Percentiles rank a stretch among this genome's conserved stretches.
Conservation (phyloP, 805 yeast species). For the Starmera amethionina region DNA sequence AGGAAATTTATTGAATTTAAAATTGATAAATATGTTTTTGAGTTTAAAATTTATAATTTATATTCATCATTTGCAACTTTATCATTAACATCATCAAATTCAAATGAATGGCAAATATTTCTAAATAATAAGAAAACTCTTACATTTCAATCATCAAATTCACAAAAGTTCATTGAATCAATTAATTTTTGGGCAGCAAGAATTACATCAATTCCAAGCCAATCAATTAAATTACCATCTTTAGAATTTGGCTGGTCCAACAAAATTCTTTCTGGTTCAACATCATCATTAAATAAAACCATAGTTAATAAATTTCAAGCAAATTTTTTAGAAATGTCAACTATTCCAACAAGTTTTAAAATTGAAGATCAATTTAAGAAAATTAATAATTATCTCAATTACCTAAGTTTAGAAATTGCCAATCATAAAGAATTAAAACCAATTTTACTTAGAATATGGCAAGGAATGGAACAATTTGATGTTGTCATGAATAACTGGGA, state of each 20-base stretch:
- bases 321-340: conserved; percentile 17
- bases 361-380: conserved; percentile 26
- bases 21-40: conserved; percentile 11
- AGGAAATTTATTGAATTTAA: conserved; percentile 11
- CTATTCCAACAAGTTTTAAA: neutral
- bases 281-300: conserved; percentile 4
- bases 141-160: no score
- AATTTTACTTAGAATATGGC: conserved; percentile 27
- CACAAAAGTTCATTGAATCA: conserved; percentile 52
- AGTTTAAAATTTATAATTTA: conserved; percentile 13
- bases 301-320: conserved; percentile 13
- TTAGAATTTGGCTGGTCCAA: conserved; percentile 48
- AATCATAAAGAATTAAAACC: conserved; percentile 33
- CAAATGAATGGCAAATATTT: no score
- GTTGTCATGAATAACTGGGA: conserved; percentile 32
- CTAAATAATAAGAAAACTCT: no score
- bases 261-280: no score
- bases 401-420: conserved; percentile 28
- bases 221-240: no score
- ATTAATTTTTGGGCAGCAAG: conserved; percentile 90
- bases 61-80: conserved; percentile 15
- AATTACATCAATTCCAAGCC: conserved; percentile 64
- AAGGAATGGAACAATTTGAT: conserved; percentile 13
- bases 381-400: conserved; percentile 29
- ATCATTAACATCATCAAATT: no score